Conservation (phyloP, 176 grass and related monocot species). For the Triticum aestivum region DNA sequence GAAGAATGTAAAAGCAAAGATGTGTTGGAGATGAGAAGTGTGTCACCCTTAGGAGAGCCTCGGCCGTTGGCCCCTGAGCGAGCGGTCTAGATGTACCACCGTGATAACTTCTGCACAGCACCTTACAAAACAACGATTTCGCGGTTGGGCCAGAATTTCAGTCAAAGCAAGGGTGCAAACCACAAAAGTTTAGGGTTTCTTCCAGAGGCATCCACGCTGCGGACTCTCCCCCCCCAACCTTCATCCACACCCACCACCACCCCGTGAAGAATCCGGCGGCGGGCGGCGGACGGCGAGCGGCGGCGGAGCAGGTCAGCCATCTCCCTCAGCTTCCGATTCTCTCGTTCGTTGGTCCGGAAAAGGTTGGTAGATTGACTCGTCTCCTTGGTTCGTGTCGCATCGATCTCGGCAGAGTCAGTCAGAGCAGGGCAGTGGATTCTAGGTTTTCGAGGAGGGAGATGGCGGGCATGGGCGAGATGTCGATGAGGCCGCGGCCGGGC, state of each 20-base stretch:
- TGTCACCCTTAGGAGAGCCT: neutral
- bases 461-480: constrained; percentile 51
- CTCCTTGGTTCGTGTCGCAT: neutral
- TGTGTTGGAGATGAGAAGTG: neutral
- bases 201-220: neutral
- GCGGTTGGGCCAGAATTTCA: neutral
- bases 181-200: constrained; percentile 34
- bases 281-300: constrained; percentile 14
- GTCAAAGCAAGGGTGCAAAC: constrained; percentile 2
- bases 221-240: neutral
- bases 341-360: neutral
- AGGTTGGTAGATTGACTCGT: neutral
- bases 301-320: neutral
- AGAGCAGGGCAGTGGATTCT: neutral
- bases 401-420: constrained; percentile 11
- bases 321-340: no score
- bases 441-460: constrained; percentile 15
- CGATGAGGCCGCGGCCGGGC: constrained; percentile 59
- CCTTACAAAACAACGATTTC: neutral
- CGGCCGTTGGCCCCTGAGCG: neutral
- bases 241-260: neutral
- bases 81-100: neutral
- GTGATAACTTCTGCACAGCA: neutral
- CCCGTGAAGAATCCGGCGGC: constrained; percentile 25
- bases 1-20: neutral